Evolutionary conservation across 352 stramenopile species (phyloP).

Genomic region (Phytophthora tubulina): DNA sequence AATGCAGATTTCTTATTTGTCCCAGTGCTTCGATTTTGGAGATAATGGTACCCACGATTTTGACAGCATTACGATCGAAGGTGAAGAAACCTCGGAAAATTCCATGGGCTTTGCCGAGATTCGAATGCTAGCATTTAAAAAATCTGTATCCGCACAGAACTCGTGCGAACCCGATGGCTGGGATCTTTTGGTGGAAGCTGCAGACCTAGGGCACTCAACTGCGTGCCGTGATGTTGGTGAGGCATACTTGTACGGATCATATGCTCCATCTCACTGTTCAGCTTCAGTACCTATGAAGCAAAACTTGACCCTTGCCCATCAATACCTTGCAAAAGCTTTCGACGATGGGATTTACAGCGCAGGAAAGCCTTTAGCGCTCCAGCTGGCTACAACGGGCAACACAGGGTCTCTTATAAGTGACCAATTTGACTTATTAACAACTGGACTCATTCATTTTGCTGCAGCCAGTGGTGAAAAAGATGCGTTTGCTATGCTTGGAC

Average conservation of each 20-base stretch:
- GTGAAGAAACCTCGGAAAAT: background rate
- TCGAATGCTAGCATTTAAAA: constrained; percentile 20
- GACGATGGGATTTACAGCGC: constrained; percentile 22
- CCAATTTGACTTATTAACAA: constrained; percentile 24
- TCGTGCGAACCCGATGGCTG: constrained; percentile 39
- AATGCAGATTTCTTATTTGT: constrained; percentile 55
- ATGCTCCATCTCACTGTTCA: constrained; percentile 29
- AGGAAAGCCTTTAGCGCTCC: constrained; percentile 43
- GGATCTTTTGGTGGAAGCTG: constrained; percentile 48
- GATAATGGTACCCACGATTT: background rate
- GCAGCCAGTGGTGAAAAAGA: constrained; percentile 53
- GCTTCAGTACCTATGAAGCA: constrained; percentile 10
- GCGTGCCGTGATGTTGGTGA: constrained; percentile 45
- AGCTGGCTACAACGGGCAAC: constrained; percentile 13
- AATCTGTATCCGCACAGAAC: constrained; percentile 6
- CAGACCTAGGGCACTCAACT: constrained; percentile 41
- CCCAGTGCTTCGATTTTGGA: constrained; percentile 35
- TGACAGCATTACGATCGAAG: background rate
- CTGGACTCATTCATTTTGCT: constrained; percentile 62
- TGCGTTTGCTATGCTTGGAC: constrained; percentile 66
- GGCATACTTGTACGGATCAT: constrained; percentile 50
- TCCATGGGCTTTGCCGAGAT: constrained; percentile 19
- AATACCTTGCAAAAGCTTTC: constrained; percentile 38
- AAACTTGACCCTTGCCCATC: constrained; percentile 33
- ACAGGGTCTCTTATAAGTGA: background rate